Evolutionary conservation across 768 basidiomycete species (phyloP), one percentile per base, ranked within the genome.

Genomic region (Suillus fuscotomentosus): DNA sequence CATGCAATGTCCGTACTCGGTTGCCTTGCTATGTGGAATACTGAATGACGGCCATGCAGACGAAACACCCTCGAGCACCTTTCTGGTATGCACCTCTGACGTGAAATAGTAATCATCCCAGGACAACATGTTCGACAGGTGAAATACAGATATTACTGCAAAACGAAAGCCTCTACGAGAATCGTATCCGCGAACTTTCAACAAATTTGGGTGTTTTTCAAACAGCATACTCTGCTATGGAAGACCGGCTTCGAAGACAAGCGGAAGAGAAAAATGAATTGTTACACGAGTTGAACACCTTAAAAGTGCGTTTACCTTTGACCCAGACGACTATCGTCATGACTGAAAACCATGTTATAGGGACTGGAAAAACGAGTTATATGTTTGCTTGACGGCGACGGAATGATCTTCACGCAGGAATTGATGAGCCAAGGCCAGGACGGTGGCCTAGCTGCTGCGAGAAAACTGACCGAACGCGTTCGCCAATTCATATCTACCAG

Each of bases 341-440:
- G 34, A 68, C 36, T 24, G 9, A 27, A 54, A 66, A 15, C 22
- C n/a, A 20, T 31, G 20, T 59, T 20, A 39, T 56, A 75, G 73
- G 72, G 67, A 9, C 68, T 70, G n/a, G 77, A 78, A 45, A 71
- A 72, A 57, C 79, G 80, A 38, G 73, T 78, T 57, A 72, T 81
- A 47, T 77, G 81, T 43, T 76, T 91, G 54, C 76, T 91, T 64
- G 89, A 91, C 64, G 89, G 89, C 41, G 89, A 90, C 68, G 80
- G 80, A 2, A 76, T 83, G 8, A 89, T 90, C 62, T 90, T 90
- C 69, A 76, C 80, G 9, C 70, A 75, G 17, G 80, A 86, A 45
- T 75, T 88, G 31, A 82, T 90, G 54, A 68, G 75, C 15, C 81
- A 81, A 66, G 89, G 88, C 15, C 82, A 83, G 65, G 75, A 78